A percentile compares a stretch with the other conserved stretches of the same genome.
phyloP scores from a whole-genome alignment of 441 rosid genomes.

The Melastoma candidum region DNA sequence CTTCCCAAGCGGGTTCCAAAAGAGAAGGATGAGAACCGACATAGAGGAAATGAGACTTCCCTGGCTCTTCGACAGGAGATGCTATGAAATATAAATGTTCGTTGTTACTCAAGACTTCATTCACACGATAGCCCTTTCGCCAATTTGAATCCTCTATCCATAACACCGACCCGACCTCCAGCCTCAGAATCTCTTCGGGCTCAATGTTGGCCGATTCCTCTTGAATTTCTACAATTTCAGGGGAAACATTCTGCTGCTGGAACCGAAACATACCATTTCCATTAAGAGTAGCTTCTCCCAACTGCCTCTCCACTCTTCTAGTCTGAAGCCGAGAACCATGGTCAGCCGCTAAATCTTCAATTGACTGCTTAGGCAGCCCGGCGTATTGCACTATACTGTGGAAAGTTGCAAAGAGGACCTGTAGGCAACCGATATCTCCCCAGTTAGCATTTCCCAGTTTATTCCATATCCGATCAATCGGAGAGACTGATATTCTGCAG shows the following conservation, averaged over 20 bases:
- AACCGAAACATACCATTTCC: constrained; percentile 25
- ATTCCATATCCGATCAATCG: constrained; percentile 51
- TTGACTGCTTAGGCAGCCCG: constrained; percentile 48
- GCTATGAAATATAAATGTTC: constrained; percentile 33
- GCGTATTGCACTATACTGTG: constrained; percentile 41
- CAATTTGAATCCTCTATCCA: too few species aligned
- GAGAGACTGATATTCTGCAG: constrained; percentile 38
- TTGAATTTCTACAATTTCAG: constrained; percentile 43
- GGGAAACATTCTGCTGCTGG: constrained; percentile 23
- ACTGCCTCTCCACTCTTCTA: constrained; percentile 33
- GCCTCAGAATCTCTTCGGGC: constrained; percentile 32
- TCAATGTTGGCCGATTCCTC: constrained; percentile 27
- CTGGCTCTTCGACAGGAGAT: constrained; percentile 27
- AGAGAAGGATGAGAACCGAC: constrained; percentile 59
- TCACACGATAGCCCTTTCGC: too few species aligned
- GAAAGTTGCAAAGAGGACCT: constrained; percentile 46
- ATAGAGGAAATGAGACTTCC: constrained; percentile 29
- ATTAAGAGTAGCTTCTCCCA: constrained; percentile 17
- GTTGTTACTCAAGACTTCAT: constrained; percentile 19
- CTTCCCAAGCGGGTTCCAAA: constrained; percentile 62
- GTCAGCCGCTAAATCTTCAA: constrained; percentile 36
- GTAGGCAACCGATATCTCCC: constrained; percentile 55
- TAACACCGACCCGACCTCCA: constrained; percentile 19
- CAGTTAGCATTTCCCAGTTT: constrained; percentile 56
- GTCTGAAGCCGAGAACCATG: constrained; percentile 51